A percentile compares a stretch with the other conserved stretches of the same genome.
These are phyloP conservation scores for Seminavis robusta DNA, from an alignment of 108 stramenopile genomes.

Conservation along the genomic window DNA sequence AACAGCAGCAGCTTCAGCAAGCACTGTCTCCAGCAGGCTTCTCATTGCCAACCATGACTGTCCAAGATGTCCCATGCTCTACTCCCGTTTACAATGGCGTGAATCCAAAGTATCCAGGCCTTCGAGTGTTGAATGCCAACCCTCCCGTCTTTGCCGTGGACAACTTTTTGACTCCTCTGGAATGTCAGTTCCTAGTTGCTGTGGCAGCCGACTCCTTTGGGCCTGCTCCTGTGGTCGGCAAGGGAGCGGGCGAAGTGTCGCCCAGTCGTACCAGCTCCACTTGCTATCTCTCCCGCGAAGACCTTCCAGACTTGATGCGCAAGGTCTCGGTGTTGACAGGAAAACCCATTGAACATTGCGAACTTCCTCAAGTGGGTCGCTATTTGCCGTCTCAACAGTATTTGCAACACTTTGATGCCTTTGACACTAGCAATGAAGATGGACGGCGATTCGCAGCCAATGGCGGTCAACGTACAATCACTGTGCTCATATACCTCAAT, in stretches of 20 bases:
- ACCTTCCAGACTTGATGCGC: conserved; percentile 72
- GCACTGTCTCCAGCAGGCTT: neutral
- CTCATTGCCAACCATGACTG: conserved; percentile 20
- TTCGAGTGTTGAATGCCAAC: conserved; percentile 43
- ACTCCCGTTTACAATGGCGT: conserved; percentile 84
- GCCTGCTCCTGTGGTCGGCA: conserved; percentile 84
- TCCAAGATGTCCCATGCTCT: conserved; percentile 66
- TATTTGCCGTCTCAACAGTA: conserved; percentile 85
- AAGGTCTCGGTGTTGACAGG: conserved; percentile 79
- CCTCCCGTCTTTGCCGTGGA: conserved; percentile 80
- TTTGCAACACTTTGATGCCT: conserved; percentile 87
- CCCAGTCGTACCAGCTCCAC: conserved; percentile 76
- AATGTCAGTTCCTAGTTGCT: conserved; percentile 77
- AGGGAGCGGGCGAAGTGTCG: conserved; percentile 73
- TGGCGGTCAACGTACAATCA: conserved; percentile 91
- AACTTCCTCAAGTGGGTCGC: conserved; percentile 90
- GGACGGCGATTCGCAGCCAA: conserved; percentile 80
- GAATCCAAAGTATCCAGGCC: conserved; percentile 79
- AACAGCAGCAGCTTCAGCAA: neutral
- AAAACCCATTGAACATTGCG: conserved; percentile 80
- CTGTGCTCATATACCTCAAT: conserved; percentile 96
- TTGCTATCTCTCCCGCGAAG: conserved; percentile 82
- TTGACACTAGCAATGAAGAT: conserved; percentile 80
- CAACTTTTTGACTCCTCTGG: conserved; percentile 71
- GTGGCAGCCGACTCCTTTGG: conserved; percentile 65